A percentile compares a stretch with the other conserved stretches of the same genome.
phyloP scores from a whole-genome alignment of 2,329 filamentous ascomycete species.

The Dothistroma pini region DNA sequence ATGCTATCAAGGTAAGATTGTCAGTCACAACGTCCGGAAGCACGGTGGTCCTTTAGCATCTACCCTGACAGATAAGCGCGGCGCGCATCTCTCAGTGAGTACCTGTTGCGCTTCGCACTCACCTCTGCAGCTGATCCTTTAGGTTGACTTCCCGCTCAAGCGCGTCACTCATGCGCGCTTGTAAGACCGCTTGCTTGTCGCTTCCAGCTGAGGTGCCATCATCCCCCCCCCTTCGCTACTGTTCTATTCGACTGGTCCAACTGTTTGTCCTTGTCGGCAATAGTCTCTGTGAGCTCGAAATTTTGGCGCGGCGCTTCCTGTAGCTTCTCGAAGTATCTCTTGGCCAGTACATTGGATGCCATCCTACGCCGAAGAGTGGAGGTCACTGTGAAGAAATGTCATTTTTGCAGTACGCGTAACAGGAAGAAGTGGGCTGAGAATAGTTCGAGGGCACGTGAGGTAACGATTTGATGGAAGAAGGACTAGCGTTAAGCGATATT shows the following conservation, averaged over 20 bases:
- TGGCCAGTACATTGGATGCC: background rate
- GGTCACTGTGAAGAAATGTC: background rate
- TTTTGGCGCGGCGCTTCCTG: background rate
- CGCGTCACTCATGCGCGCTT: background rate
- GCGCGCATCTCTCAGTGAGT: background rate
- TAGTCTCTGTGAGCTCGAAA: background rate
- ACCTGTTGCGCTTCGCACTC: too few relatives aligned
- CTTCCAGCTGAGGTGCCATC: background rate
- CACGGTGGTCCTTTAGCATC: background rate
- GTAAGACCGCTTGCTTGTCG: background rate
- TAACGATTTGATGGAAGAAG: background rate
- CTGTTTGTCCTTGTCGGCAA: background rate
- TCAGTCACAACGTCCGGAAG: too few relatives aligned
- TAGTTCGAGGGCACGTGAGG: background rate
- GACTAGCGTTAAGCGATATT: background rate
- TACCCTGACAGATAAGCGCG: background rate
- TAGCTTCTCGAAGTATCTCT: background rate
- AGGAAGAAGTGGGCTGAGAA: background rate
- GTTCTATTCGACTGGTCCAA: background rate
- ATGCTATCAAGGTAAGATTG: too few relatives aligned
- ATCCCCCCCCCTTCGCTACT: background rate
- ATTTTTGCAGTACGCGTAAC: background rate
- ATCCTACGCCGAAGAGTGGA: background rate
- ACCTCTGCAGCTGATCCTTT: background rate
- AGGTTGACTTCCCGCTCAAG: background rate